These are phyloP conservation scores for Sesbania bispinosa DNA, from an alignment of 306 rosid genomes.

Conservation along the genomic window DNA sequence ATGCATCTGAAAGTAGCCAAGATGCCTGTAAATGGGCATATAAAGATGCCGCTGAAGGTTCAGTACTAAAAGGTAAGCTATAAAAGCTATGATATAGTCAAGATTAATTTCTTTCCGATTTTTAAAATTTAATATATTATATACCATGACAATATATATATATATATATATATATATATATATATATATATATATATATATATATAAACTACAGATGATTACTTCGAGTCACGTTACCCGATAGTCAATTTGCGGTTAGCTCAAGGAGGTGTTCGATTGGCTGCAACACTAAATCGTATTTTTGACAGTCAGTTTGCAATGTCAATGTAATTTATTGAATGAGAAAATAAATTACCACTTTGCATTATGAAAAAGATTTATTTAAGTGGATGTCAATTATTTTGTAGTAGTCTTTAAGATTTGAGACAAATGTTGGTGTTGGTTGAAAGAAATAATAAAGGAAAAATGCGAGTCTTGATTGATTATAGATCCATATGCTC, in stretches of 20 bases:
- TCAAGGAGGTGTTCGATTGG: slow-evolving; percentile 82
- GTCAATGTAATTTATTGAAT: neutral
- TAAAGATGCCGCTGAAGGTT: slow-evolving; percentile 50
- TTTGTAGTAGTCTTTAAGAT: too few relatives aligned
- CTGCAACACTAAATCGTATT: slow-evolving; percentile 66
- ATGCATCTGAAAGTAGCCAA: slow-evolving; percentile 66
- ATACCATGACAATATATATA: neutral
- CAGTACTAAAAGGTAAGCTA: slow-evolving; percentile 54
- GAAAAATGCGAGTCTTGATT: too few relatives aligned
- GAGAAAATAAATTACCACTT: too few relatives aligned
- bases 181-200: too few relatives aligned
- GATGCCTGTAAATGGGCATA: slow-evolving; percentile 81
- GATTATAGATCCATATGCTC: too few relatives aligned
- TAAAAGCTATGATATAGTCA: neutral
- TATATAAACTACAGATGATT: slow-evolving; percentile 51
- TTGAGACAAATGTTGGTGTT: too few relatives aligned
- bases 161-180: too few relatives aligned
- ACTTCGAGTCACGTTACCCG: slow-evolving; percentile 67
- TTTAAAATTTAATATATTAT: too few relatives aligned
- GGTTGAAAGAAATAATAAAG: too few relatives aligned
- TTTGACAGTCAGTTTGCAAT: slow-evolving; percentile 23
- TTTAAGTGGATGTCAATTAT: too few relatives aligned
- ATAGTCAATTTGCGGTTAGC: slow-evolving; percentile 55
- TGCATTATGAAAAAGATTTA: too few relatives aligned
- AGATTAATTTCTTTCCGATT: neutral